phyloP scores from a whole-genome alignment of 2,329 filamentous ascomycete genomes.

The Trichoderma koningii region DNA sequence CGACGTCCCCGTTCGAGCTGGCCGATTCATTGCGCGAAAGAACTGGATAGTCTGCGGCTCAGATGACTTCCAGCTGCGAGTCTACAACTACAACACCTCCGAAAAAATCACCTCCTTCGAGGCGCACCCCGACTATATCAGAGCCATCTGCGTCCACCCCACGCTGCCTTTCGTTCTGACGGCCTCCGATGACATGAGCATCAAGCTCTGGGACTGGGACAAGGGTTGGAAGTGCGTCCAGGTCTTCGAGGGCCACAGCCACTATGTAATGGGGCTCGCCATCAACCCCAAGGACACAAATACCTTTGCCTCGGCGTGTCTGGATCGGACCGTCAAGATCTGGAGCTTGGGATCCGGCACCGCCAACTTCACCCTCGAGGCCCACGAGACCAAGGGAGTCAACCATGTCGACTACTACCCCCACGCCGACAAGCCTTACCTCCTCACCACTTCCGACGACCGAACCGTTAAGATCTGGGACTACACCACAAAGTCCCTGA shows the following conservation, averaged over 20 bases:
- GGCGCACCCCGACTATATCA: constrained; percentile 97
- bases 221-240: constrained; percentile 98
- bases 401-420: constrained; percentile 94
- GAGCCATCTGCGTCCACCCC: constrained; percentile 92
- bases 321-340: constrained; percentile 96
- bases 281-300: constrained; percentile 98
- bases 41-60: constrained; percentile 99
- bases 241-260: constrained; percentile 92
- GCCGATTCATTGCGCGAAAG: constrained; percentile 94
- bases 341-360: constrained; percentile 94
- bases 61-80: constrained; percentile 82
- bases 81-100: constrained; percentile 99
- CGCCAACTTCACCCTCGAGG: constrained; percentile 94
- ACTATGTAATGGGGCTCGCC: constrained; percentile 94
- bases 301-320: constrained; percentile 86
- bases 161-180: constrained; percentile 95
- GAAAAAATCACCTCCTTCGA: constrained; percentile 98
- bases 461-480: constrained; percentile 98
- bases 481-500: constrained; percentile 96
- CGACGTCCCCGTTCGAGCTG: constrained; percentile 95
- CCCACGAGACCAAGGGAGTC: constrained; percentile 95
- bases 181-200: constrained; percentile 97
- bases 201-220: constrained; percentile 99
- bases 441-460: constrained; percentile 95
- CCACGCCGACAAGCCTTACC: constrained; percentile 76